Conservation (phyloP, 257 asterid genomes). For the Jacaranda copaia region DNA sequence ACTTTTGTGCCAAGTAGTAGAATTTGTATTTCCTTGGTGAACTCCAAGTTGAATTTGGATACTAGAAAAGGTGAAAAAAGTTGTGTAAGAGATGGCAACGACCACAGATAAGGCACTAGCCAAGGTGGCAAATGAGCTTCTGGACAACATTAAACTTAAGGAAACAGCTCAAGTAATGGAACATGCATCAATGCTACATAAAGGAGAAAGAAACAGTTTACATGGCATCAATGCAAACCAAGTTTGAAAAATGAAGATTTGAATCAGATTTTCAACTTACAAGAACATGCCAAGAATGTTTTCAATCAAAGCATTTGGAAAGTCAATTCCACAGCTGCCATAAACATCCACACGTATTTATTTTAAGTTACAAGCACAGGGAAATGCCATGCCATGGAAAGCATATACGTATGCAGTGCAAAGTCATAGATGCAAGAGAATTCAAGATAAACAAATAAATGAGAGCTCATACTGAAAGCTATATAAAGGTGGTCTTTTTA, state of each 20-base stretch:
- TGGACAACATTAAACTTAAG: conserved; percentile 58
- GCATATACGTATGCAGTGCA: too few species aligned
- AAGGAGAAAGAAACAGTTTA: too few species aligned
- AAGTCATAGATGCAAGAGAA: not conserved
- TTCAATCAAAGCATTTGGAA: not conserved
- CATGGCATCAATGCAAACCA: too few species aligned
- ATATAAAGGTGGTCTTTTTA: conserved; percentile 36
- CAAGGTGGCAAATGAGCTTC: conserved; percentile 58
- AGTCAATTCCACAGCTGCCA: too few species aligned
- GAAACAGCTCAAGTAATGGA: conserved; percentile 64
- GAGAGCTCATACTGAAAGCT: conserved; percentile 15
- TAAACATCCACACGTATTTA: not conserved
- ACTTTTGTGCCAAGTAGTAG: too few species aligned
- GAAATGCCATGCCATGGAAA: too few species aligned
- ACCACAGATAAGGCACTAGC: conserved; percentile 53
- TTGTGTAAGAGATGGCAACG: conserved; percentile 65
- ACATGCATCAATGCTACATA: conserved; percentile 46
- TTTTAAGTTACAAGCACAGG: not conserved
- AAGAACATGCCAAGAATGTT: not conserved
- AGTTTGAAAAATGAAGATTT: too few species aligned
- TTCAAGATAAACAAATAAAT: not conserved
- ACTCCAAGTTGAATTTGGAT: not conserved
- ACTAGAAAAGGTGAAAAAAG: conserved; percentile 56
- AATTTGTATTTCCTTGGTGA: too few species aligned
- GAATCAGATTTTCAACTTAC: too few species aligned